Conservation (phyloP, 2,329 filamentous ascomycete species). For the Cladophialophora exuberans region DNA sequence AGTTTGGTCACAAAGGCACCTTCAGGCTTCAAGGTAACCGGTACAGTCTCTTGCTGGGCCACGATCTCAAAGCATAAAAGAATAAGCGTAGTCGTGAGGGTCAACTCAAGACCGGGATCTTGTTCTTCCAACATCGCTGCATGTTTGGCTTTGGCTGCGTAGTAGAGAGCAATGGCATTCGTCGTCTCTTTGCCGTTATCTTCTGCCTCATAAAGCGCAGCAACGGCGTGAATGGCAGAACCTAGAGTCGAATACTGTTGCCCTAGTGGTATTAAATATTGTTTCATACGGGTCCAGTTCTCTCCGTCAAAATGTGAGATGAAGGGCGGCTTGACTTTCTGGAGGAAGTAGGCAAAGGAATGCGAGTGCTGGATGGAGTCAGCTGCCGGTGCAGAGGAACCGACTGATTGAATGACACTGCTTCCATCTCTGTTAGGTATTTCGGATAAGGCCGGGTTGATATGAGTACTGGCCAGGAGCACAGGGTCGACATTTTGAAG, state of each 20-base stretch:
- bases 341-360: slow-evolving; percentile 17
- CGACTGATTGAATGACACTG: neutral
- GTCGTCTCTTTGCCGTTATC: slow-evolving; percentile 7
- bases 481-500: neutral
- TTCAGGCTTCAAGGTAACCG: slow-evolving; percentile 11
- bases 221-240: slow-evolving; percentile 10
- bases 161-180: slow-evolving; percentile 12
- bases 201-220: slow-evolving; percentile 13
- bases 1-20: slow-evolving; percentile 12
- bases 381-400: neutral
- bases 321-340: slow-evolving; percentile 15
- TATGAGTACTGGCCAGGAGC: neutral
- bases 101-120: slow-evolving; percentile 4
- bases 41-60: slow-evolving; percentile 20
- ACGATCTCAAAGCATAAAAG: slow-evolving; percentile 21
- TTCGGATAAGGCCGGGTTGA: neutral
- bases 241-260: neutral
- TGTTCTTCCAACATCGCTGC: slow-evolving; percentile 1
- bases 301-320: slow-evolving; percentile 14
- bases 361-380: neutral
- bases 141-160: slow-evolving; percentile 16
- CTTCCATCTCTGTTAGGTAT: neutral
- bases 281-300: slow-evolving; percentile 16
- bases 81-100: slow-evolving; percentile 13
- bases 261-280: slow-evolving; percentile 8